Base-by-base conservation (phyloP, 352 stramenopile genomes). In the Pythium sukuiense region DNA sequence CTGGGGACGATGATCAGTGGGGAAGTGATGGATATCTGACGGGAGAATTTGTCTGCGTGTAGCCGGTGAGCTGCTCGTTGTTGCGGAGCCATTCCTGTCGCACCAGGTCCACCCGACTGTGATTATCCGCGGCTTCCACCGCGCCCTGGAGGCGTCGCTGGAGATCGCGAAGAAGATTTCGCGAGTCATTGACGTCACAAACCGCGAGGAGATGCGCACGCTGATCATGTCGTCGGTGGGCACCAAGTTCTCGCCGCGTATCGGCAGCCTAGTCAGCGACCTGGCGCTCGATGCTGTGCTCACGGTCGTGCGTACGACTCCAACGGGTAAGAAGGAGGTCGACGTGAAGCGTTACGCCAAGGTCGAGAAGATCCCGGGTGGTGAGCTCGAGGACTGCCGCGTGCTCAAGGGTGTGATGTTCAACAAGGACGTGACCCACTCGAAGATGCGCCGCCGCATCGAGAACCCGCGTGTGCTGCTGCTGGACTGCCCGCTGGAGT, bases 381-480 rank as follows among this genome's bases (percentile, higher is more conserved):
- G 98, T 57, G 97, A 99, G 76, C 74, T 98, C 12, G 81, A 87
- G 45, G 93, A 98, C 73, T 98, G 87, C 64, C 77, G 81, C 37
- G 97, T 99, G 39, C 81, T 99, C 29, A 93, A 97, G 70, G 98
- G 98, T 60, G 90, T 99, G 59, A 99, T 99, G 97, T 99, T 99
- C 83, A 99, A 99, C 87, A 99, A 99, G 85, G 98, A 99, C 77
- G 94, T 98, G 52, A 99, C 97, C 20, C 97, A 99, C 88, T 97
- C 97, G 46, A 99, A 99, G 85, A 99, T 99, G 98, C 86, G 96
- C 48, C 93, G 97, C 59, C 87, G 87, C 54, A 99, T 99, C 76
- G 96, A 99, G 75, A 99, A 99, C 81, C 98, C 98, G 37, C 93
- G 97, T 35, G 97, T 99, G 65, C 80, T 99, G 26, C 84, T 99